Evolutionary conservation across 1,284 basidiomycete genomes (phyloP), one percentile per base, ranked within the genome.

Genomic region (Boletus coffeatus): DNA sequence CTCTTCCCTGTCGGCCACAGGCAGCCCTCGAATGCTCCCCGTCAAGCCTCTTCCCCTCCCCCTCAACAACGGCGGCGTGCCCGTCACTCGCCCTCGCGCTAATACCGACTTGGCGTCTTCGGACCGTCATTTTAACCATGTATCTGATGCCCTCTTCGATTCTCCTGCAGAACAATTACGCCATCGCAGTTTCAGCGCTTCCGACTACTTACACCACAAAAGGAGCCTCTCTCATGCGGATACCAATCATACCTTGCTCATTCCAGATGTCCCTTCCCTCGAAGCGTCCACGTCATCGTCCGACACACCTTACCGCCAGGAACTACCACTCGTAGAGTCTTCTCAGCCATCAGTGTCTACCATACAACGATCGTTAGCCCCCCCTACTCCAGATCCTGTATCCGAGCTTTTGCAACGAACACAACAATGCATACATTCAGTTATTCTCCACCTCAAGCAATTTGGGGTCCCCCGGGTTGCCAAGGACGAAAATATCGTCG

Each of bases 401-500:
- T 67, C 74, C 1, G 68, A 73, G 34, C 71, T 73, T 56, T 56
- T 75, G 21, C 60, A 75, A 41, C 66, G 62, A 29, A 59, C 71
- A 43, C 67, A 48, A 11, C 56, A 63, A 18, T 66, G 64, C 64
- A 74, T 75, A 65, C 66, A 67, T 53, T 61, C 73, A 11, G 71
- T 73, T 4, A 65, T 68, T 36, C 63, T 72, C 4, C 65, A 75
- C 56, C 63, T 73, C 7, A 64, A 66, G 52, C 71, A 75, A 34
- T 73, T 69, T 56, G 74, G 72, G 34, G 64, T 75, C 13, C 72
- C 72, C 8, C 69, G 66, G 32, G 56, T 61, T 29, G 37, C 59
- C 4, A 64, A 61, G 14, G 73, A 75, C 52, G 73, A 75, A 59
- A 67, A 66, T 46, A 70, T 74, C 11, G 59, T 75, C 2, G 71